Evolutionary conservation across 225 moss, liverwort and hornwort genomes (phyloP).

Genomic region (Lunularia cruciata): DNA sequence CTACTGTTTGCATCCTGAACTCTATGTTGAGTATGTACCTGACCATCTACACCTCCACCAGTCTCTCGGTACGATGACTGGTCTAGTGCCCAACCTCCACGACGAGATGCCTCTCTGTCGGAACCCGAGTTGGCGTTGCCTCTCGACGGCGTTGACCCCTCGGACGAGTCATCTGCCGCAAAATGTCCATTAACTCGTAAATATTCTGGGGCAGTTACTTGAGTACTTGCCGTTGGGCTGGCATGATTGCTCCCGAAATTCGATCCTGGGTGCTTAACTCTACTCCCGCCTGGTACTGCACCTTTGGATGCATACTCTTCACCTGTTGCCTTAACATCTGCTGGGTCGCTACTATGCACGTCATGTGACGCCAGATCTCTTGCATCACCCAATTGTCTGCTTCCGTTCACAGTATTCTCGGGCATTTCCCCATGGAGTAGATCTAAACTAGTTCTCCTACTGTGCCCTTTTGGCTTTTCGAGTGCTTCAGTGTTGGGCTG

Average conservation of each 20-base stretch:
- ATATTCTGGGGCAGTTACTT: conserved; percentile 22
- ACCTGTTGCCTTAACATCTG: conserved; percentile 10
- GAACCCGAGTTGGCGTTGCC: conserved; percentile 40
- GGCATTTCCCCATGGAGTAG: not conserved
- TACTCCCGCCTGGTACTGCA: not conserved
- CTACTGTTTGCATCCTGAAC: conserved; percentile 47
- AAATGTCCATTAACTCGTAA: conserved; percentile 27
- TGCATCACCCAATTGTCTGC: conserved; percentile 28
- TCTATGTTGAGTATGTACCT: conserved; percentile 43
- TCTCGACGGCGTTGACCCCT: conserved; percentile 35
- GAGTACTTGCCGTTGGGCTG: conserved; percentile 16
- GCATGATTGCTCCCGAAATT: conserved; percentile 31
- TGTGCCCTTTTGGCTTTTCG: conserved; percentile 25
- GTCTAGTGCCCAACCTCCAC: conserved; percentile 40
- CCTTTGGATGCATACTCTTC: conserved; percentile 19
- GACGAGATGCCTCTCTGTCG: conserved; percentile 45
- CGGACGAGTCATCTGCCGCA: conserved; percentile 27
- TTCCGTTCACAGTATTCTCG: conserved; percentile 20
- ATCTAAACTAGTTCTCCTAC: conserved; percentile 26
- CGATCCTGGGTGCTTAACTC: conserved; percentile 33
- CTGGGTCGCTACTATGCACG: conserved; percentile 16
- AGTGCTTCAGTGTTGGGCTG: conserved; percentile 16
- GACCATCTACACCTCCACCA: conserved; percentile 31
- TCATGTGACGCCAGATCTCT: conserved; percentile 23
- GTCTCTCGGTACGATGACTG: conserved; percentile 27